Evolutionary conservation across 306 rosid genomes (phyloP).

Genomic region (Lablab purpureus): DNA sequence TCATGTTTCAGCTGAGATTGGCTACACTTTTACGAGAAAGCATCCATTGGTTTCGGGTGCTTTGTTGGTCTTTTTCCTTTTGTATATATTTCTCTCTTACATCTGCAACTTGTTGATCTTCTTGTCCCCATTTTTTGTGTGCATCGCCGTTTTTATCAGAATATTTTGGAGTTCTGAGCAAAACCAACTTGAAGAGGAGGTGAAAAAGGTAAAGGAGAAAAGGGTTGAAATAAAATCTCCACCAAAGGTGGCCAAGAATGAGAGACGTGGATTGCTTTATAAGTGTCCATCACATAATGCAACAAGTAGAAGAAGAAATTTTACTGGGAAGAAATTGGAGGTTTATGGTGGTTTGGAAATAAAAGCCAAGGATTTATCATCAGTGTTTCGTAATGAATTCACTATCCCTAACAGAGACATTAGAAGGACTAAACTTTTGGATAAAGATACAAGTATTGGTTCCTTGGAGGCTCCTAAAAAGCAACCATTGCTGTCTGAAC

Average conservation of each 20-base stretch:
- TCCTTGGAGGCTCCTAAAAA: constrained; percentile 41
- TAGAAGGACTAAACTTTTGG: constrained; percentile 20
- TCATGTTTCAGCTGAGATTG: constrained; percentile 47
- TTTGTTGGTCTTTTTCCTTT: constrained; percentile 46
- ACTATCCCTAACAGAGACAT: not conserved
- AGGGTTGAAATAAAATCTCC: constrained; percentile 20
- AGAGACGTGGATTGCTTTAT: constrained; percentile 39
- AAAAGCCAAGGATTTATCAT: constrained; percentile 39
- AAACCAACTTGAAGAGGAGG: constrained; percentile 36
- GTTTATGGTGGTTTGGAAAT: constrained; percentile 44
- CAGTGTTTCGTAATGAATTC: constrained; percentile 40
- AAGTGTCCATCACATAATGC: constrained; percentile 45
- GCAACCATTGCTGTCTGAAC: constrained; percentile 41
- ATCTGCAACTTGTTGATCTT: constrained; percentile 58
- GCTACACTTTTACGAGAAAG: constrained; percentile 50
- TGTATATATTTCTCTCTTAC: constrained; percentile 65
- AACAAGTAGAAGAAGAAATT: constrained; percentile 67
- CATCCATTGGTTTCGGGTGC: constrained; percentile 60
- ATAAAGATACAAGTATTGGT: constrained; percentile 33
- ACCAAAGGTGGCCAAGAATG: not conserved
- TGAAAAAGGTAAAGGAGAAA: constrained; percentile 27
- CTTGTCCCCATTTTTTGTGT: constrained; percentile 69
- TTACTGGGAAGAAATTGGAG: constrained; percentile 54
- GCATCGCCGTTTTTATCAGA: constrained; percentile 58
- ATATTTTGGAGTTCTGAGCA: constrained; percentile 82